These are phyloP conservation scores for Castanea mollissima DNA, from an alignment of 306 rosid genomes.

Conservation along the genomic window DNA sequence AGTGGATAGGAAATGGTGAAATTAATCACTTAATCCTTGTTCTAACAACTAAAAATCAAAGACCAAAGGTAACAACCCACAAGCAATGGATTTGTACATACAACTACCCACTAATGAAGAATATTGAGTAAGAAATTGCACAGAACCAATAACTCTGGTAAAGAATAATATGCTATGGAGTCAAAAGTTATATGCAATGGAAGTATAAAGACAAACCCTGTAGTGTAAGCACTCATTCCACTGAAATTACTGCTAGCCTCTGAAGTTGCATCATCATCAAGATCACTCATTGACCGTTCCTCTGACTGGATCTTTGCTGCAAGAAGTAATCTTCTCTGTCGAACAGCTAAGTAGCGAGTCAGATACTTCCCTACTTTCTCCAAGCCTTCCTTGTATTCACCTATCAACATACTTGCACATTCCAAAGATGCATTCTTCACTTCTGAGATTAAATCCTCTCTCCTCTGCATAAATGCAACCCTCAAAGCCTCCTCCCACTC, in stretches of 20 bases:
- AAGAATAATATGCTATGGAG: background rate
- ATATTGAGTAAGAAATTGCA: background rate
- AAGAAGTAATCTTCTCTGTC: conserved; percentile 94
- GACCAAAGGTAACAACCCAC: no score
- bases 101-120: background rate
- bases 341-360: conserved; percentile 90
- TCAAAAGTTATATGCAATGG: conserved; percentile 1
- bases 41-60: no score
- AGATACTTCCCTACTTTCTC: conserved; percentile 95
- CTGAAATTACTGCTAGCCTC: conserved; percentile 96
- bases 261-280: conserved; percentile 85
- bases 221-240: conserved; percentile 98
- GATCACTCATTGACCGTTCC: conserved; percentile 59
- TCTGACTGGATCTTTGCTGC: conserved; percentile 78
- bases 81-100: no score
- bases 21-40: no score
- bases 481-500: conserved; percentile 93
- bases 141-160: background rate
- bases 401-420: conserved; percentile 63
- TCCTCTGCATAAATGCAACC: conserved; percentile 67
- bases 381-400: conserved; percentile 82
- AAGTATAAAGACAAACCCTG: conserved; percentile 55
- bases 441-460: conserved; percentile 58
- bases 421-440: conserved; percentile 75
- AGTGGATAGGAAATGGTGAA: no score